These are phyloP conservation scores for Gymnopilus junonius DNA, from an alignment of 768 basidiomycete species.

Conservation along the genomic window DNA sequence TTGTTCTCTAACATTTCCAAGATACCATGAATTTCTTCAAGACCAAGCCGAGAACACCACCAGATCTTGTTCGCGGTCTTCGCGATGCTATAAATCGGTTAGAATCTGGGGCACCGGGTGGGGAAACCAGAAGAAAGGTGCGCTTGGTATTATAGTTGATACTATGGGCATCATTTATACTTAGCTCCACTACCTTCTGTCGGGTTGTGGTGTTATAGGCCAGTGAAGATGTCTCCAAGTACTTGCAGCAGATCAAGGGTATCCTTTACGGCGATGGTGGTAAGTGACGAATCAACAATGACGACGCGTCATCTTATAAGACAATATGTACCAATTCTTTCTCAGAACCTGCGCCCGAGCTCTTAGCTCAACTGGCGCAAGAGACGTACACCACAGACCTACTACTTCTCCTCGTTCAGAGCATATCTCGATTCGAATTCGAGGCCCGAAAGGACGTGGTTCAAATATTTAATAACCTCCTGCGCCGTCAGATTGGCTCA, in stretches of 20 bases:
- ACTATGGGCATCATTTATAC: background rate
- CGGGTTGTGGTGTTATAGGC: constrained; percentile 52
- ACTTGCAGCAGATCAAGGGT: constrained; percentile 87
- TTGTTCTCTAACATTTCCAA: background rate
- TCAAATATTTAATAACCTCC: constrained; percentile 87
- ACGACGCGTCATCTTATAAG: background rate
- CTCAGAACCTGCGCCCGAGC: constrained; percentile 82
- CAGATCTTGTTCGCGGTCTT: constrained; percentile 83
- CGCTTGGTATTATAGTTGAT: constrained; percentile 19
- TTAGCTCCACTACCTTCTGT: background rate
- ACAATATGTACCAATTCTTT: constrained; percentile 1
- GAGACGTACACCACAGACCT: constrained; percentile 94
- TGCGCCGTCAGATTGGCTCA: constrained; percentile 89
- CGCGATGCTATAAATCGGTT: constrained; percentile 80
- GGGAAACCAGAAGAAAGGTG: constrained; percentile 83
- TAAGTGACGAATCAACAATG: constrained; percentile 34
- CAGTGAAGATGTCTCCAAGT: constrained; percentile 87
- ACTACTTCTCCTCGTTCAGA: constrained; percentile 76
- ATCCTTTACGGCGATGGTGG: constrained; percentile 90
- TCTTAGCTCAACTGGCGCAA: constrained; percentile 93
- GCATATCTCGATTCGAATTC: constrained; percentile 90
- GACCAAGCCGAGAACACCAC: constrained; percentile 84
- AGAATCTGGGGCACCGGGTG: constrained; percentile 73
- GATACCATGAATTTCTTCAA: constrained; percentile 92
- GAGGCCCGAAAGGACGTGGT: constrained; percentile 89